Evolutionary conservation across 768 basidiomycete species (phyloP), one percentile per base, ranked within the genome.

Genomic region (Pleurotus tuoliensis): DNA sequence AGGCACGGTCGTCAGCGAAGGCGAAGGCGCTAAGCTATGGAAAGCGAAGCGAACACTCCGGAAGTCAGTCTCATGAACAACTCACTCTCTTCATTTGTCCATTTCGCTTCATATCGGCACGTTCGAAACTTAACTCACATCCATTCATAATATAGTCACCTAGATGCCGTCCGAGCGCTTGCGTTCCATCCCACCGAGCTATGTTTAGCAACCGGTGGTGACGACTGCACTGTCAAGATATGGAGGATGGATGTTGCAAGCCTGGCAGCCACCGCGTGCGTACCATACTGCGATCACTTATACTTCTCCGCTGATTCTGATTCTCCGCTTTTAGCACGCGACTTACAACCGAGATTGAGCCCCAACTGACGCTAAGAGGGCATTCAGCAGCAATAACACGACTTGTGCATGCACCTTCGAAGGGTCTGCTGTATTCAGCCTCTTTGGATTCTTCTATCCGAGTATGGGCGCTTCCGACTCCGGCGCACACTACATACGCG

Each of bases 211-310:
- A 93, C 90, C 46, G 97, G 89, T 20, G 92, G 94, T 25, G 96
- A 98, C 67, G 97, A 99, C 67, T 91, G 84, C 67, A 94, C 93
- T 5, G 87, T 98, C 55, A 99, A 99, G 71, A 82, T 98, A 52
- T 99, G 97, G 97, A 82, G 92, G 56, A 82, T 93, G 75, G 92
- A 96, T 61, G 81, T 88, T 13, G 75, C 84, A 40, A 79, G 82
- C 62, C 75, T 94, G 58, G 80, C 91, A 27, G 88, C 88, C 43
- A 84, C 86, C 56, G 81, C 81, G 92, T 94, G 74, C 68, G 92
- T 83, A 55, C 64, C 58, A 46, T 34, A 47, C 55, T 57, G 34
- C 30, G 52, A 38, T 58, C 47, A 52, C 25, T 18, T 52, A 51
- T 49, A 43, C 51, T 64, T 48, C 65, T 61, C 44, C 25, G 16